Conservation (phyloP, 257 asterid genomes). For the Solanum phureja region DNA sequence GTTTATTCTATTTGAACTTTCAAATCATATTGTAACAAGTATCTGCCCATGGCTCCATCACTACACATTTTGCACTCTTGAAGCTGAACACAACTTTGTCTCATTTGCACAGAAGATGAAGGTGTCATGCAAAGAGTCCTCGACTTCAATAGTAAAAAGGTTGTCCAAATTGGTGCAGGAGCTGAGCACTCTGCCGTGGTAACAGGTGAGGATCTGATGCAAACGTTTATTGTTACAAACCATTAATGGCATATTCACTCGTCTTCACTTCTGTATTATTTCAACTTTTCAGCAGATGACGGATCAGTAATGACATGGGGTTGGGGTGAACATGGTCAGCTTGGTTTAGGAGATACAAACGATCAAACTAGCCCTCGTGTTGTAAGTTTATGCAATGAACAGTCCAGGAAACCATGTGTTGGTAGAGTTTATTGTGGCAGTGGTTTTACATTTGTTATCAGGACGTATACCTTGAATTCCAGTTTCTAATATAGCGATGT, state of each 20-base stretch:
- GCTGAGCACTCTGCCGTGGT: conserved; percentile 84
- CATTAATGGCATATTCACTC: not conserved
- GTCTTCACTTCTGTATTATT: not conserved
- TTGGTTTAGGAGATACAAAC: conserved; percentile 59
- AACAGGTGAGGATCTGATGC: conserved; percentile 37
- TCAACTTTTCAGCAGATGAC: conserved; percentile 27
- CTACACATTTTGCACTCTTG: not conserved
- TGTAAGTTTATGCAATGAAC: conserved; percentile 24
- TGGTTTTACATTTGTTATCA: conserved; percentile 62
- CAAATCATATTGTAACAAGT: not conserved
- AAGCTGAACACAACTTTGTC: not conserved
- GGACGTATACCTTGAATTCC: conserved; percentile 14
- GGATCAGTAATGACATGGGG: conserved; percentile 86
- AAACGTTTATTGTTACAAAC: not conserved
- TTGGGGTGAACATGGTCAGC: conserved; percentile 99
- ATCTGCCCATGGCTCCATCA: not conserved
- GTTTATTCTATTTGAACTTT: not conserved
- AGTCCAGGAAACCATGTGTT: conserved; percentile 1
- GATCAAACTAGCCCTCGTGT: conserved; percentile 48
- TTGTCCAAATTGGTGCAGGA: conserved; percentile 66
- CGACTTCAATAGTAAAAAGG: conserved; percentile 22
- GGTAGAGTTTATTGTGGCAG: conserved; percentile 73
- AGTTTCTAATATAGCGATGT: not conserved
- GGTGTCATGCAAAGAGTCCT: conserved; percentile 16
- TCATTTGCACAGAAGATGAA: conserved; percentile 9